These are phyloP conservation scores for Beta macrorhiza DNA, from an alignment of 179 eudicot species.

Conservation along the genomic window DNA sequence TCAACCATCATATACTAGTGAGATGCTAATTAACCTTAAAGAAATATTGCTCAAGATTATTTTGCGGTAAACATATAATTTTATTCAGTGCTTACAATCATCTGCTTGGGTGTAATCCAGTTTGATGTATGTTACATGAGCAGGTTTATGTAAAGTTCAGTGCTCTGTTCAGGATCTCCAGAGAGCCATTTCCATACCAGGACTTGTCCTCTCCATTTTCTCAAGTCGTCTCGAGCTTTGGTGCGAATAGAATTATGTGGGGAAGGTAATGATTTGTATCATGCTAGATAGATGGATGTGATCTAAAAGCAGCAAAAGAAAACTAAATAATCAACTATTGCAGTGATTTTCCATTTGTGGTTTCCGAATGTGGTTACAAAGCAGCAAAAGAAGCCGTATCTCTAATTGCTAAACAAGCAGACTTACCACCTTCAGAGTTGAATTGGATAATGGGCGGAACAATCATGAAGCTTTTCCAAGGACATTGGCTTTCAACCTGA, in stretches of 20 bases:
- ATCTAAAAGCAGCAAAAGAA: background rate
- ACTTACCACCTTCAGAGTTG: constrained; percentile 49
- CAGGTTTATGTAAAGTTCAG: constrained; percentile 87
- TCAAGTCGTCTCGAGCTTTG: constrained; percentile 60
- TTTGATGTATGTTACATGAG: constrained; percentile 14
- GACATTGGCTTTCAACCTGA: constrained; percentile 45
- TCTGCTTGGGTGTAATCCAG: background rate
- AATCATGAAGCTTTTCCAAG: constrained; percentile 49
- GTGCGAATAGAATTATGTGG: constrained; percentile 92
- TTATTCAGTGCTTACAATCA: background rate
- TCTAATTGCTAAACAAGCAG: constrained; percentile 42
- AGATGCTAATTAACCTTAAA: background rate
- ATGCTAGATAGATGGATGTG: background rate
- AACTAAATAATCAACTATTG: constrained; percentile 4
- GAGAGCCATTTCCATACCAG: constrained; percentile 62
- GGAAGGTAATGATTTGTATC: constrained; percentile 58
- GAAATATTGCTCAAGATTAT: too few species aligned
- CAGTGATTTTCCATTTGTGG: constrained; percentile 90
- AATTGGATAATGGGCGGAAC: constrained; percentile 87
- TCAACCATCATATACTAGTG: background rate
- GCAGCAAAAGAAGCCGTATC: constrained; percentile 61
- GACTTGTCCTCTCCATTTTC: constrained; percentile 58
- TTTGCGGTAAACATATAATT: background rate
- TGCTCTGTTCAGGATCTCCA: constrained; percentile 83
- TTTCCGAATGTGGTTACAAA: constrained; percentile 76